phyloP scores from a whole-genome alignment of 1,139 yeast genomes.

The Lodderomyces parapsilosis region DNA sequence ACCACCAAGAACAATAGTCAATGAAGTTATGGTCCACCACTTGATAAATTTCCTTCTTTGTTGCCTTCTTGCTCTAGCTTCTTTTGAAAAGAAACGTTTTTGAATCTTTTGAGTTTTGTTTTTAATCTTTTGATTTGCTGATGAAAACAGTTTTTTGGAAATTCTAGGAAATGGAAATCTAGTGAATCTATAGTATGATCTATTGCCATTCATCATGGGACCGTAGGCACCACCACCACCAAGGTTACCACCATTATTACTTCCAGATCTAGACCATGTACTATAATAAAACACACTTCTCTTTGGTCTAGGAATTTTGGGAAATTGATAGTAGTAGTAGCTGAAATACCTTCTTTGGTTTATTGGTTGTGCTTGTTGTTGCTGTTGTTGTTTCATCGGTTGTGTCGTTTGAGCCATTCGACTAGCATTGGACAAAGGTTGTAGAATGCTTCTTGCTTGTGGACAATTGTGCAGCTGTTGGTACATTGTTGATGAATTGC shows the following conservation, averaged over 20 bases:
- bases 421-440: slow-evolving; percentile 46
- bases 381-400: slow-evolving; percentile 11
- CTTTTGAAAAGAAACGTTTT: slow-evolving; percentile 43
- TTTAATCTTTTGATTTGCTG: slow-evolving; percentile 38
- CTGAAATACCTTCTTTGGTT: slow-evolving; percentile 22
- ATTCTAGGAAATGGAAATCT: slow-evolving; percentile 15
- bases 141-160: slow-evolving; percentile 36
- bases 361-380: slow-evolving; percentile 11
- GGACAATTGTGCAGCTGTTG: slow-evolving; percentile 15
- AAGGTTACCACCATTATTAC: slow-evolving; percentile 4
- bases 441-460: slow-evolving; percentile 35
- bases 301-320: slow-evolving; percentile 65
- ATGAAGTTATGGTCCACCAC: slow-evolving; percentile 70
- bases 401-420: slow-evolving; percentile 27
- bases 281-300: slow-evolving; percentile 57
- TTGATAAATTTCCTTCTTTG: slow-evolving; percentile 53
- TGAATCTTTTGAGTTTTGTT: slow-evolving; percentile 38
- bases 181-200: slow-evolving; percentile 7
- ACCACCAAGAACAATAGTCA: slow-evolving; percentile 63
- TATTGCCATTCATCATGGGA: neutral
- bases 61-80: slow-evolving; percentile 42
- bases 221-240: slow-evolving; percentile 7
- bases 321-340: slow-evolving; percentile 47
- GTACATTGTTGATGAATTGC: slow-evolving; percentile 11
- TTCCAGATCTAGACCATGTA: slow-evolving; percentile 31